These are phyloP conservation scores for Yamadazyma akitaensis DNA, from an alignment of 805 yeast genomes.

Conservation along the genomic window DNA sequence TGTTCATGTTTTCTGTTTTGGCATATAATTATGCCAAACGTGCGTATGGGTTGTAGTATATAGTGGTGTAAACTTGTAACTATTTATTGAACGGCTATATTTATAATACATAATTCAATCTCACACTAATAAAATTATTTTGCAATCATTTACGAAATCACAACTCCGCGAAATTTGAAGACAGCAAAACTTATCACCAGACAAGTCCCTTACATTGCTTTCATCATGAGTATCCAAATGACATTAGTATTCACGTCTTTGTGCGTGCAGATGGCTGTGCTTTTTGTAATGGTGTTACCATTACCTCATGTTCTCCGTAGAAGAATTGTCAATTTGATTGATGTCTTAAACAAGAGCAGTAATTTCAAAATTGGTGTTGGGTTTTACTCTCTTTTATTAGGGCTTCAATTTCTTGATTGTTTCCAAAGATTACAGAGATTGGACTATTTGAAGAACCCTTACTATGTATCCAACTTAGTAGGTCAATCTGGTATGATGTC, in stretches of 20 bases:
- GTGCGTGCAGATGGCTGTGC: constrained; percentile 48
- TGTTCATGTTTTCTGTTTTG: constrained; percentile 32
- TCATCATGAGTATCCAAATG: constrained; percentile 45
- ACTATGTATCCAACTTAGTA: constrained; percentile 12
- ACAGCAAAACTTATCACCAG: background rate
- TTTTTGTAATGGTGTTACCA: constrained; percentile 52
- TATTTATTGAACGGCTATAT: background rate
- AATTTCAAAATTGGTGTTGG: constrained; percentile 45
- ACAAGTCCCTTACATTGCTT: background rate
- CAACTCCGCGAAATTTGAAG: background rate
- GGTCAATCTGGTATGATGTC: constrained; percentile 23
- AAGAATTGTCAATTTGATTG: constrained; percentile 36
- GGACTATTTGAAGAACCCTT: constrained; percentile 20
- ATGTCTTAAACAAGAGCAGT: constrained; percentile 28
- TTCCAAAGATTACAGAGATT: constrained; percentile 38
- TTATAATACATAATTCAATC: background rate
- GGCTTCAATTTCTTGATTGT: constrained; percentile 53
- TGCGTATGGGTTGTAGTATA: constrained; percentile 34
- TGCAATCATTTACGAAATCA: background rate
- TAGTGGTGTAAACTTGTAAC: background rate
- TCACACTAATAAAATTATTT: background rate
- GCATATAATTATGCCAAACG: constrained; percentile 41
- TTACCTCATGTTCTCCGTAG: constrained; percentile 49
- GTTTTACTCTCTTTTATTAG: constrained; percentile 42
- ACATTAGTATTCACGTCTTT: constrained; percentile 45